Evolutionary conservation across 257 asterid genomes (phyloP).

Genomic region (Nicotiana paniculata): DNA sequence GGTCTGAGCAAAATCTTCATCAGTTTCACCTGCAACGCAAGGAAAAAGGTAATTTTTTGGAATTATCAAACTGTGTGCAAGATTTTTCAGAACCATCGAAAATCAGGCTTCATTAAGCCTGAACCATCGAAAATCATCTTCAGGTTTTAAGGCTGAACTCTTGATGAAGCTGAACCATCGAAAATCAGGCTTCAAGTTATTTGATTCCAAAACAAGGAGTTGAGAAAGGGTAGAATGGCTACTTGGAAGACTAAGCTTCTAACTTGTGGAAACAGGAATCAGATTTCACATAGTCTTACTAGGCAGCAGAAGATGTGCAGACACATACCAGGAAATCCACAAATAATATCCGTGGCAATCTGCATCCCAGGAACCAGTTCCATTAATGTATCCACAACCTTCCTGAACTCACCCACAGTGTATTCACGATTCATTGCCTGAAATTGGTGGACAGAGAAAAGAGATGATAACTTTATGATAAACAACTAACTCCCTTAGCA

Average conservation of each 20-base stretch:
- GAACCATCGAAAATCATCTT: too few relatives aligned
- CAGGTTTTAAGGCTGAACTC: not conserved
- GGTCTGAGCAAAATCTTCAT: conserved; percentile 77
- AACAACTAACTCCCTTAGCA: not conserved
- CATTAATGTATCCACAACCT: conserved; percentile 75
- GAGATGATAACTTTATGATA: not conserved
- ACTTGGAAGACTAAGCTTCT: too few relatives aligned
- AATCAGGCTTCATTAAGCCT: too few relatives aligned
- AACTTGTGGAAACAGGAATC: too few relatives aligned
- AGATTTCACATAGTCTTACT: too few relatives aligned
- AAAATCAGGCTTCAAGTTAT: not conserved
- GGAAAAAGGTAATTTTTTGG: not conserved
- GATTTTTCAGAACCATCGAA: not conserved
- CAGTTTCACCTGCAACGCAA: conserved; percentile 73
- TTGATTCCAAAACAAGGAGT: too few relatives aligned
- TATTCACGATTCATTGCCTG: conserved; percentile 97
- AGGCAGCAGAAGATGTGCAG: not conserved
- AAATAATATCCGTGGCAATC: conserved; percentile 91
- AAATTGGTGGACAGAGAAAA: conserved; percentile 9
- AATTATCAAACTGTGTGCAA: not conserved
- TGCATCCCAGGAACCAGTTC: conserved; percentile 96
- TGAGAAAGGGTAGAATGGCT: too few relatives aligned
- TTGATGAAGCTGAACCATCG: not conserved
- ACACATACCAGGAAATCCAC: conserved; percentile 94
- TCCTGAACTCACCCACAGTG: conserved; percentile 68